Evolutionary conservation across 1,284 basidiomycete species (phyloP), one percentile per base, ranked within the genome.

Genomic region (Volvariella surrecta): DNA sequence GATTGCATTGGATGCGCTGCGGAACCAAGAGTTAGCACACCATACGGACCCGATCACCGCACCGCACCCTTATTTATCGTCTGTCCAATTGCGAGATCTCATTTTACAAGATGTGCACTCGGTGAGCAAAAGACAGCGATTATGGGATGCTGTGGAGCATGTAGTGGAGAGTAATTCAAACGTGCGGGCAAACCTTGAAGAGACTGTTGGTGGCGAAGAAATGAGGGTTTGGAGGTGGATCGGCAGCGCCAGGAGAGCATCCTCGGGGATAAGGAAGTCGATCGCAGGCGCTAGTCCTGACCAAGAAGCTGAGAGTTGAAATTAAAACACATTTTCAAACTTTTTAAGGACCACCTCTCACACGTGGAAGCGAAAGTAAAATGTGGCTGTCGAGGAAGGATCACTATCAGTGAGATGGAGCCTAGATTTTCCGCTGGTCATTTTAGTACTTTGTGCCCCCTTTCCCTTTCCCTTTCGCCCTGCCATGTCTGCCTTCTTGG

Each of bases 151-250:
- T 46, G 96, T 99, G 34, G 86, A 89, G 58, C 78, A 74, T 39
- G 68, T 93, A 37, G 90, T 99, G 1, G 95, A 99, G 64, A 80
- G 79, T 44, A 99, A 99, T 64, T 80, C 91, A 15, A 99, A 99
- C 62, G 89, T 99, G 15, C 78, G 90, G 45, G 82, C 83, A 19
- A 86, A 89, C 58, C 72, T 95, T 49, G 86, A 89, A 59, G 93
- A 98, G 64, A 76, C 89, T 38, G 72, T 74, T 48, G 93, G 91
- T 40, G 95, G 87, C n/a, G 86, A 89, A 57, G 87, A 89, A 64
- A 72, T 80, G 60, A 76, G 85, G 48, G 87, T 89, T 44, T 90
- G 86, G 86, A 68, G 80, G 45, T 90, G 86, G 86, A 76, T 89
- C 21, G 86, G 87, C 49, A 67, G 59, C 45, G 54, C 58, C 42